phyloP scores from a whole-genome alignment of 768 basidiomycete genomes.

The Boletus rubropictus region DNA sequence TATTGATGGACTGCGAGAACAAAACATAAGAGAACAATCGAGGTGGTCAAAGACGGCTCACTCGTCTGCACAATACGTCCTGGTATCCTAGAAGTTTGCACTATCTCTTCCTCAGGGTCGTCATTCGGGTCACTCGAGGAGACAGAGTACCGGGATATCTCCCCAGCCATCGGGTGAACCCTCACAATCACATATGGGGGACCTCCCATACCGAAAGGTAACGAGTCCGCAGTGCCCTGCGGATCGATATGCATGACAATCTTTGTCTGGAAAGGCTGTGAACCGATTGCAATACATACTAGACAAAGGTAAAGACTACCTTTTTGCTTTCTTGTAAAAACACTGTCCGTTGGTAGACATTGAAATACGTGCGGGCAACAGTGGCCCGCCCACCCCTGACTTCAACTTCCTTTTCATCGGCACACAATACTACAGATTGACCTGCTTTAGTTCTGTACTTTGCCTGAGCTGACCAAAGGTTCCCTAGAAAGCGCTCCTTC shows the following conservation, averaged over 20 bases:
- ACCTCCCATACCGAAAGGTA: constrained; percentile 65
- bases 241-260: constrained; percentile 84
- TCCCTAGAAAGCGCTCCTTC: constrained; percentile 81
- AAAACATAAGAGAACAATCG: neutral
- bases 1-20: constrained; percentile 67
- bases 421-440: constrained; percentile 65
- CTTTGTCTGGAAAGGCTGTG: constrained; percentile 55
- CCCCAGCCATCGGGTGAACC: constrained; percentile 79
- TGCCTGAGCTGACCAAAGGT: constrained; percentile 86
- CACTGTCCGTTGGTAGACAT: constrained; percentile 77
- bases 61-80: constrained; percentile 77
- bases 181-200: constrained; percentile 78
- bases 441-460: constrained; percentile 66
- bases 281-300: constrained; percentile 4
- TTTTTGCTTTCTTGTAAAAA: constrained; percentile 77
- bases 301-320: constrained; percentile 36
- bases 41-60: constrained; percentile 34
- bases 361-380: constrained; percentile 78
- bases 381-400: constrained; percentile 54
- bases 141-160: constrained; percentile 73
- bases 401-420: constrained; percentile 75
- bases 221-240: constrained; percentile 63
- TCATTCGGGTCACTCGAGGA: constrained; percentile 69
- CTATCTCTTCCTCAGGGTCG: constrained; percentile 75
- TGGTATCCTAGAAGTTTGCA: constrained; percentile 69